Conservation (phyloP, 2,329 filamentous ascomycete genomes). For the Sporothrix sp. region DNA sequence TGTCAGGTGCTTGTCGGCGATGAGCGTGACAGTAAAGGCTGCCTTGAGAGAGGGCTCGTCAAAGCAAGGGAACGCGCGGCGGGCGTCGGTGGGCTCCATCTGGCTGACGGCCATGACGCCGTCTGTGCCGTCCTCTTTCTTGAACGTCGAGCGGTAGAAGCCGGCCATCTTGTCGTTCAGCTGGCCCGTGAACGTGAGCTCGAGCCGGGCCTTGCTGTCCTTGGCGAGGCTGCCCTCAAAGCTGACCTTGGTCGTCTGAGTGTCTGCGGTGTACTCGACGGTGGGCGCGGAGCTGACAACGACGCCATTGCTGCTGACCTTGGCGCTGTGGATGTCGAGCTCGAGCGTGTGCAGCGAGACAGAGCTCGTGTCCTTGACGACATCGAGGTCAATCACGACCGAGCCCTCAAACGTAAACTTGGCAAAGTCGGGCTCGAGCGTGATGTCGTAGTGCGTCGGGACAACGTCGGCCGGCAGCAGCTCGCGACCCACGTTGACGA, state of each 20-base stretch:
- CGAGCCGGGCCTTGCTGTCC: conserved; percentile 67
- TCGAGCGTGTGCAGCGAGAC: conserved; percentile 84
- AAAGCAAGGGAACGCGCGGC: conserved; percentile 90
- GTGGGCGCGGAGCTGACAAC: conserved; percentile 52
- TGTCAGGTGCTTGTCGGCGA: conserved; percentile 83
- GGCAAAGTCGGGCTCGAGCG: conserved; percentile 81
- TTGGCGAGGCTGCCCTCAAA: conserved; percentile 65
- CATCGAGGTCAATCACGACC: conserved; percentile 78
- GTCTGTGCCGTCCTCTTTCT: conserved; percentile 65
- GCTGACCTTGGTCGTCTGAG: conserved; percentile 71
- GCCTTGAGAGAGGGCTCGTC: conserved; percentile 93
- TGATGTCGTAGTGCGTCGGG: conserved; percentile 84
- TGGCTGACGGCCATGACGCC: conserved; percentile 84
- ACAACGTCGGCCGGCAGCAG: conserved; percentile 87
- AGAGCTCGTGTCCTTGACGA: conserved; percentile 71
- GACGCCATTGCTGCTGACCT: conserved; percentile 52
- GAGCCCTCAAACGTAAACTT: conserved; percentile 80
- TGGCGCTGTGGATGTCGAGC: conserved; percentile 68
- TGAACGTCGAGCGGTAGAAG: conserved; percentile 87
- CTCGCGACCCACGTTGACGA: conserved; percentile 50
- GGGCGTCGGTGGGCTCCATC: conserved; percentile 93
- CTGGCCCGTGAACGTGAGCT: conserved; percentile 65
- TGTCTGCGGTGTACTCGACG: conserved; percentile 65
- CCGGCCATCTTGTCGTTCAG: conserved; percentile 86
- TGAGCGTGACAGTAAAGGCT: conserved; percentile 79